Percentiles rank a stretch among this genome's conserved stretches.
These are phyloP conservation scores for Suillus plorans DNA, from an alignment of 768 basidiomycete species.

Conservation along the genomic window DNA sequence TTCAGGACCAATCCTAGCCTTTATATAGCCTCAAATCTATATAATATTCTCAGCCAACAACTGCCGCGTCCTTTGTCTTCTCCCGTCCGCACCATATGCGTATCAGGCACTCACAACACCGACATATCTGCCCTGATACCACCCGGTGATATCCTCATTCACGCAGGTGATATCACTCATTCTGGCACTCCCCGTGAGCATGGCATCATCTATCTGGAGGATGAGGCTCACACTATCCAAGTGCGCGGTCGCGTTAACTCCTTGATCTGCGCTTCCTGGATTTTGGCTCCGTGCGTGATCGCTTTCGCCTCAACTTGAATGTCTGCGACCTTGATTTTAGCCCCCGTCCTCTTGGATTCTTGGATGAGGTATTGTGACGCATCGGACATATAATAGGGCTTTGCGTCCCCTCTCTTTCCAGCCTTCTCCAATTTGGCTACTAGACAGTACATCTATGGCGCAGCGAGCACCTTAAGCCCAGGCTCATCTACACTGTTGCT, in stretches of 20 bases:
- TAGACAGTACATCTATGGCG: no score
- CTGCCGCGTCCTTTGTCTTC: neutral
- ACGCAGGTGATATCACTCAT: conserved; percentile 41
- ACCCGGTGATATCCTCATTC: conserved; percentile 40
- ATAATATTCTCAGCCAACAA: neutral
- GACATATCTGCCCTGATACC: conserved; percentile 31
- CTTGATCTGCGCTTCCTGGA: neutral
- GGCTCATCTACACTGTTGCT: no score
- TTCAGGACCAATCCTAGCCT: neutral
- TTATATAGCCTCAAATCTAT: neutral
- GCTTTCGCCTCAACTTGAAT: neutral
- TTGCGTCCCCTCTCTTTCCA: no score
- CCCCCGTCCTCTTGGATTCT: neutral
- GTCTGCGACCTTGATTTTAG: neutral
- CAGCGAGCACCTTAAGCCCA: no score
- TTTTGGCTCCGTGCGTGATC: neutral
- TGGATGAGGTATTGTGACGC: conserved; percentile 12
- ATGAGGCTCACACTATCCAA: no score
- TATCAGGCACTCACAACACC: conserved; percentile 31
- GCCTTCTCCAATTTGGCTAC: no score
- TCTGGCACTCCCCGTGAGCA: conserved; percentile 34
- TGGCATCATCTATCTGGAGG: no score
- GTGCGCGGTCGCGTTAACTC: neutral
- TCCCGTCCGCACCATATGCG: neutral
- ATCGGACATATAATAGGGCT: conserved; percentile 1